Percentiles rank a stretch among this genome's conserved stretches.
Conservation (phyloP, 2,329 filamentous ascomycete genomes). For the Aspergillus sp. region DNA sequence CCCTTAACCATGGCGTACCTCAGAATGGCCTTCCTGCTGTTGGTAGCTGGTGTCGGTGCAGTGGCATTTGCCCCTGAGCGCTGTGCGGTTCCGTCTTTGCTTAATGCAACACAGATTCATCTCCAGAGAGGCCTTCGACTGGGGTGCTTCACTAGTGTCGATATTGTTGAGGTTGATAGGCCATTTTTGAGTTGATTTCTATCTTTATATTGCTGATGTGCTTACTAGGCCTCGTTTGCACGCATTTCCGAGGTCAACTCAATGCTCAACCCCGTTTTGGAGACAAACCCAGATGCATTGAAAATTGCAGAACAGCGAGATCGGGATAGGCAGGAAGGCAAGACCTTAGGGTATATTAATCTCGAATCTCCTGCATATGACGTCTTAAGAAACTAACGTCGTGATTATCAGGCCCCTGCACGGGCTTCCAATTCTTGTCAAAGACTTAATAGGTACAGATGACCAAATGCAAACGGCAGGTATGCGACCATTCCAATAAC, state of each 20-base stretch:
- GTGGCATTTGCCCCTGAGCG: neutral
- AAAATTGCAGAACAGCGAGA: conserved; percentile 51
- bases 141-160: conserved; percentile 56
- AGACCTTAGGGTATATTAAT: conserved; percentile 41
- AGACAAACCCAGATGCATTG: conserved; percentile 57
- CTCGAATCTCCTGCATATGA: neutral
- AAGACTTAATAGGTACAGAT: conserved; percentile 65
- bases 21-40: neutral
- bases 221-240: conserved; percentile 48
- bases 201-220: neutral
- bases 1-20: neutral
- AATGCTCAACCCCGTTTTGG: conserved; percentile 53
- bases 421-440: conserved; percentile 65
- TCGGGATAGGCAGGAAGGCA: conserved; percentile 48
- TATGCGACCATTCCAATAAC: neutral
- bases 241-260: conserved; percentile 55
- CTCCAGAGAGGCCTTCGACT: conserved; percentile 50
- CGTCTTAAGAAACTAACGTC: neutral
- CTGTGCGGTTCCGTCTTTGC: conserved; percentile 39
- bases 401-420: conserved; percentile 52
- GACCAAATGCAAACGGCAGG: conserved; percentile 63
- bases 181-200: neutral
- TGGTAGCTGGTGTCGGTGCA: neutral
- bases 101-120: conserved; percentile 54
- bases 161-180: conserved; percentile 49